Conservation (phyloP, 73 alveolate genomes). For the Paramecium pentaurelia region DNA sequence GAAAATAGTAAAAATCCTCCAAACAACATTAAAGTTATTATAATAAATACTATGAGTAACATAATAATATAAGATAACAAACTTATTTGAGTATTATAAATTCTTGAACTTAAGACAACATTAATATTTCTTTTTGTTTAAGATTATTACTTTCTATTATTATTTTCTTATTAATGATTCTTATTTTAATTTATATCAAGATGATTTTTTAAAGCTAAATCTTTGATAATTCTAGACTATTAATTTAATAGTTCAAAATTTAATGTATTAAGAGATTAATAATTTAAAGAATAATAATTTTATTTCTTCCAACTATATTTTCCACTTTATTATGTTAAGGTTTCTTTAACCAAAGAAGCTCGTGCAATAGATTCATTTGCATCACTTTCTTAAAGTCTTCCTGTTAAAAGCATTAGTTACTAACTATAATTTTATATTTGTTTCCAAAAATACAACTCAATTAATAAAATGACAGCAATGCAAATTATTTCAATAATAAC, state of each 20-base stretch:
- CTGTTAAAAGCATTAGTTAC: not conserved
- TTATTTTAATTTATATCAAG: not conserved
- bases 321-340: not conserved
- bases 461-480: not conserved
- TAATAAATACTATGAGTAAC: not conserved
- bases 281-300: not conserved
- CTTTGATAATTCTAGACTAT: not conserved
- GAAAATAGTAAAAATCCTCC: not conserved
- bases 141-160: not conserved
- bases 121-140: not conserved
- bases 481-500: not conserved
- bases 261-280: not conserved
- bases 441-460: not conserved
- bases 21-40: not conserved
- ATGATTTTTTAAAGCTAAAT: not conserved
- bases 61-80: not conserved
- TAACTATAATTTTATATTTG: not conserved
- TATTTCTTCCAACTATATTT: not conserved
- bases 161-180: not conserved
- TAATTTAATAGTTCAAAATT: not conserved
- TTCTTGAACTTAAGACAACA: not conserved
- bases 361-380: not conserved
- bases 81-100: not conserved
- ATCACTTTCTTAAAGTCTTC: conserved; percentile 14
- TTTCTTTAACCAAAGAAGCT: not conserved